Base-by-base conservation (phyloP, 1,139 yeast genomes). In the Pichia sp. region DNA sequence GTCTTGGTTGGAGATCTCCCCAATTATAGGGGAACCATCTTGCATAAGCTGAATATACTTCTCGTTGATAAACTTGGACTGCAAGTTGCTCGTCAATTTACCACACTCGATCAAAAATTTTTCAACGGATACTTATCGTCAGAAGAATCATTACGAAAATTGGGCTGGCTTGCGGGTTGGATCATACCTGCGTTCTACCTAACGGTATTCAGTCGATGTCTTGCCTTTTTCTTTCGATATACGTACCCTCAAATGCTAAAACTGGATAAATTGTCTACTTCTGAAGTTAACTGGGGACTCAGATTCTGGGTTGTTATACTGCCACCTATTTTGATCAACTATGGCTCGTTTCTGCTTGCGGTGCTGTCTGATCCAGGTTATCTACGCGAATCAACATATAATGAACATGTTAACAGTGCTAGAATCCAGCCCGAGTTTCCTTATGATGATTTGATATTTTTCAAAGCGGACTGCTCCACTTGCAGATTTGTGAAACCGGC, bases 401-500 rank as follows among this genome's bases (percentile, higher is more conserved):
- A 12, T 6, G 29, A 38, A 9, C 6, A 30, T 40, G 14, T 17
- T 12, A 10, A 46, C 12, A 12, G 3, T 1, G 1, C 43, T 33
- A 27, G 42, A 46, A 66, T 78, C 62, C 68, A 68, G 2, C 76
- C 71, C 59, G 54, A 50, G 30, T 61, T 61, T 48, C 63, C 62
- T 1, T 55, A 48, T 47, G 91, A 91, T 67, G 74, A 77, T 20
- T 68, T 89, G 43, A 77, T 89, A 27, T 90, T 79, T 68, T 79
- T 79, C 8, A 71, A 67, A 36, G 48, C 44, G 5, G 48, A 53
- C 14, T 62, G 66, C 50, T 20, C 57, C 4, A 61, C 97, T 0
- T 93, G 99, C 67, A 70, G 75, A 2, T 62, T 77, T n/a, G 67
- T 71, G 6, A 92, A 90, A 63, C 92, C 95, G 0, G 96, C 98